Base-by-base conservation (phyloP, 768 basidiomycete species). In the Amanita phalloides region DNA sequence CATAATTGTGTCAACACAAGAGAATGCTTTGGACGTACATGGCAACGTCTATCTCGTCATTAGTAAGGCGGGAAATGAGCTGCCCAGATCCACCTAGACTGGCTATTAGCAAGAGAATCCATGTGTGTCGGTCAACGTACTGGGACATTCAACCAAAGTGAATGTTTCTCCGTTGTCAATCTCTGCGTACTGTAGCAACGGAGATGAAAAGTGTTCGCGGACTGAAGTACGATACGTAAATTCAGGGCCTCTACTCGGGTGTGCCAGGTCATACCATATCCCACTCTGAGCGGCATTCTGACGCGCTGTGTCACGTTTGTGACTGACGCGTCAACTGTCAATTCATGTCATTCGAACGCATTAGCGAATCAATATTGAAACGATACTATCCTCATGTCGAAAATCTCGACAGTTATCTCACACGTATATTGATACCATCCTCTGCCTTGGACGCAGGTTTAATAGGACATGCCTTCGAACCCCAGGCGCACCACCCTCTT, bases 141-240 rank as follows among this genome's bases (percentile, higher is more conserved):
- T 86, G 7, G 93, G 93, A 65, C 93, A 96, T 69, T 91, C 90
- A 13, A 94, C 79, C 6, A 97, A 74, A 4, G 76, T 79, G 63
- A 97, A 91, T 0, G 88, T 86, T 63, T 77, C 69, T 4, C 77
- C 79, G 20, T 74, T 69, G 59, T 95, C 89, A 7, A 65, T 70
- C 21, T 78, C 79, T 1, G 83, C 81, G 60, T 84, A 90, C 62
- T 95, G 93, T 2, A 98, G 78, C 13, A 99, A 73, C 0, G 95
- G 95, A 1, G 89, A 87, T 13, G 87, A 89, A 68, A 97, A 97
- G 65, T 96, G 93, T 62, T 91, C 89, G 30, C 86, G 74, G 45
- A 91, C 86, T 86, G 57, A 17, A 2, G 20, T 37, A 10, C 36
- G 23, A 20, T 47, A 17, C 21, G 33, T 14, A 17, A n/a, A 10